A percentile compares a stretch with the other conserved stretches of the same genome.
Conservation (phyloP, 345 rosid species). For the Arabis alpina region DNA sequence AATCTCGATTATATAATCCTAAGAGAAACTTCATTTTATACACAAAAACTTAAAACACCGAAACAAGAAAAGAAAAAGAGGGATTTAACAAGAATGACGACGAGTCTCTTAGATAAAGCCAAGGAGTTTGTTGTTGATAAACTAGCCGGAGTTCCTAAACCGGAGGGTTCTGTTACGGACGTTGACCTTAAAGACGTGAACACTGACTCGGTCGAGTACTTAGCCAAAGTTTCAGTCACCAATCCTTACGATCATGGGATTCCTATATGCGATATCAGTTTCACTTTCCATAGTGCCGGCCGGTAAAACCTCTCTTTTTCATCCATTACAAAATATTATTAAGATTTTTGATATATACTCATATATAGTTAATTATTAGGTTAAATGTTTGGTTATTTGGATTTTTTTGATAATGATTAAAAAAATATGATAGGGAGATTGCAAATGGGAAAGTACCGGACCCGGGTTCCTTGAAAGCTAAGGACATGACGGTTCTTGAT, state of each 20-base stretch:
- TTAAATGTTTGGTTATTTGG: slow-evolving; percentile 1
- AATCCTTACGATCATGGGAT: slow-evolving; percentile 66
- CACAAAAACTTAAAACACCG: not conserved
- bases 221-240: slow-evolving; percentile 63
- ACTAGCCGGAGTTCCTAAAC: slow-evolving; percentile 56
- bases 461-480: slow-evolving; percentile 81
- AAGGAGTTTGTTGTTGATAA: slow-evolving; percentile 66
- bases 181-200: slow-evolving; percentile 64
- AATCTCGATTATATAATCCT: slow-evolving; percentile 23
- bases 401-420: not conserved
- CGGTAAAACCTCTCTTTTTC: slow-evolving; percentile 38
- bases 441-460: slow-evolving; percentile 79
- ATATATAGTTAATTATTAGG: not conserved
- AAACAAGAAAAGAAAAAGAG: not conserved
- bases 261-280: slow-evolving; percentile 74
- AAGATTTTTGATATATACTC: not conserved
- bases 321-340: not conserved
- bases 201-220: slow-evolving; percentile 61
- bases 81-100: slow-evolving; percentile 34
- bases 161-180: slow-evolving; percentile 66
- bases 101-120: slow-evolving; percentile 56
- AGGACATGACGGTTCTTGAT: slow-evolving; percentile 61
- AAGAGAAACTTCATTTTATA: slow-evolving; percentile 11
- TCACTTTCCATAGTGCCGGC: slow-evolving; percentile 65
- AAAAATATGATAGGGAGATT: slow-evolving; percentile 58